Conservation (phyloP, 257 asterid species). For the Henckelia pumila region DNA sequence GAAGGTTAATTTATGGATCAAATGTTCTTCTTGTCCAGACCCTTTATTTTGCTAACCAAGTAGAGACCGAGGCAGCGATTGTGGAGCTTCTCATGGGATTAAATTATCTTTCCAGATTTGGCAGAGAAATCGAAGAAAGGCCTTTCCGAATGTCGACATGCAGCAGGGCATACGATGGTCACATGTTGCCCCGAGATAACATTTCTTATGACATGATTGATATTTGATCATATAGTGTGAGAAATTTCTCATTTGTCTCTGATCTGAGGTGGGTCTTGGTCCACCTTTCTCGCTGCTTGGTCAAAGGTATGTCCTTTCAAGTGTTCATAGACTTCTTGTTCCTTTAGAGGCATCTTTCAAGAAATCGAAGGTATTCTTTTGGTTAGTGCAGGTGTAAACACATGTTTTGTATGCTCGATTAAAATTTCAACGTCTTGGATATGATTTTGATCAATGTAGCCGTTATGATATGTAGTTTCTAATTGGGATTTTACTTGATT, state of each 20-base stretch:
- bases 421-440: neutral
- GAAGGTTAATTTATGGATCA: conserved; percentile 44
- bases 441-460: neutral
- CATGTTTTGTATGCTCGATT: neutral
- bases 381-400: neutral
- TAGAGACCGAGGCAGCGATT: conserved; percentile 55
- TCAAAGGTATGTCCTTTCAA: neutral
- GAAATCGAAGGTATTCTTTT: neutral
- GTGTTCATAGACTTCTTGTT: neutral
- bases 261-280: neutral
- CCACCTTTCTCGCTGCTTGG: conserved; percentile 13
- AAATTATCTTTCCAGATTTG: conserved; percentile 58
- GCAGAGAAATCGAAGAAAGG: conserved; percentile 40
- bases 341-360: conserved; percentile 1
- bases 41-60: conserved; percentile 63
- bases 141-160: conserved; percentile 42
- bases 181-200: conserved; percentile 29
- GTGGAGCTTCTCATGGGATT: conserved; percentile 64
- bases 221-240: conserved; percentile 30
- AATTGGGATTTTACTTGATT: neutral
- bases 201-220: conserved; percentile 31
- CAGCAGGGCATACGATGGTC: conserved; percentile 37
- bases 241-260: conserved; percentile 19
- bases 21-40: conserved; percentile 82
- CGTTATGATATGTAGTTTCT: neutral